phyloP scores from a whole-genome alignment of 345 rosid species.

The Camelina laxa region DNA sequence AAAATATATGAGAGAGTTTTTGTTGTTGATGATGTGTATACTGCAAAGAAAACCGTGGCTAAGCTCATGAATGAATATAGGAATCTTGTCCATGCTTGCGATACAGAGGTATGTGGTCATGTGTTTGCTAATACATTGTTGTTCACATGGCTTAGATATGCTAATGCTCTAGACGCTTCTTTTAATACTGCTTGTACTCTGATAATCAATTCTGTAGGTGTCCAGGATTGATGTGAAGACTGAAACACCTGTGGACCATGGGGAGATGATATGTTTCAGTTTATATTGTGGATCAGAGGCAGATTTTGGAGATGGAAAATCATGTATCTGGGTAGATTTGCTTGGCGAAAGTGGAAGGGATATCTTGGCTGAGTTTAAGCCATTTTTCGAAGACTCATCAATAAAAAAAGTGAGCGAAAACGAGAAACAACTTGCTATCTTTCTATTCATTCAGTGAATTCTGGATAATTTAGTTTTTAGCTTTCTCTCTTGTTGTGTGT shows the following conservation, averaged over 20 bases:
- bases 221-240: conserved; percentile 83
- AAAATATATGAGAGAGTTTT: conserved; percentile 61
- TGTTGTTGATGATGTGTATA: conserved; percentile 61
- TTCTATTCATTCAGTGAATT: not conserved
- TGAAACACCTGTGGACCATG: conserved; percentile 92
- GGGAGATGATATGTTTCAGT: conserved; percentile 89
- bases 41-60: conserved; percentile 65
- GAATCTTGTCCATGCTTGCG: conserved; percentile 88
- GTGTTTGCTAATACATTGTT: conserved; percentile 5
- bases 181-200: conserved; percentile 5
- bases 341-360: conserved; percentile 80
- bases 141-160: conserved; percentile 15
- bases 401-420: conserved; percentile 67
- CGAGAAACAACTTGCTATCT: not conserved
- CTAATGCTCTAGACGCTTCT: not conserved
- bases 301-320: conserved; percentile 87
- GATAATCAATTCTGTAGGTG: conserved; percentile 55
- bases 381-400: conserved; percentile 69
- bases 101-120: conserved; percentile 76
- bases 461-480: conserved; percentile 5
- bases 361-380: conserved; percentile 68
- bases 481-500: conserved; percentile 17
- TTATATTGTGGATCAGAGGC: conserved; percentile 82
- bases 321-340: conserved; percentile 95
- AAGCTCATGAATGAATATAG: conserved; percentile 66